Percentiles rank a stretch among this genome's conserved stretches.
phyloP scores from a whole-genome alignment of 768 basidiomycete species.

The Xerocomus potaroensis region DNA sequence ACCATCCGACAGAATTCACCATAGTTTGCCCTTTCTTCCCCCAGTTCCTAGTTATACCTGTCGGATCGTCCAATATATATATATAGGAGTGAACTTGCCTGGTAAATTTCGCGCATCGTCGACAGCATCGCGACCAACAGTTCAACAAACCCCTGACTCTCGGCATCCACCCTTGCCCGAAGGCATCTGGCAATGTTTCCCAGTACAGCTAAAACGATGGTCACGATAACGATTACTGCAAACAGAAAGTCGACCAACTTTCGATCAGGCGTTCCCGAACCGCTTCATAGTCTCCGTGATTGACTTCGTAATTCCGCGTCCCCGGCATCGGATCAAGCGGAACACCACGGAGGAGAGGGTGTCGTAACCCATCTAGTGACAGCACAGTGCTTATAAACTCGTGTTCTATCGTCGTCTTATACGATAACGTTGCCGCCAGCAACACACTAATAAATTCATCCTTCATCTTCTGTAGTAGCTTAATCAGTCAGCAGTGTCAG shows the following conservation, averaged over 20 bases:
- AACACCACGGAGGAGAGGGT: conserved; percentile 45
- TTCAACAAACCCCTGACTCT: conserved; percentile 38
- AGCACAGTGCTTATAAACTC: conserved; percentile 56
- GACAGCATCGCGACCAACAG: conserved; percentile 45
- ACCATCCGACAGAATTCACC: conserved; percentile 33
- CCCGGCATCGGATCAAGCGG: conserved; percentile 22
- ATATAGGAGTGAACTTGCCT: conserved; percentile 34
- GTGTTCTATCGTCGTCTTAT: conserved; percentile 48
- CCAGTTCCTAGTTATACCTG: conserved; percentile 4
- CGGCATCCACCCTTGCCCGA: conserved; percentile 25
- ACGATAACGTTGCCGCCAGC: conserved; percentile 47
- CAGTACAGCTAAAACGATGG: conserved; percentile 39
- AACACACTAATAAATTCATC: conserved; percentile 53
- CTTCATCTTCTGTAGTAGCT: conserved; percentile 36
- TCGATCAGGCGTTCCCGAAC: conserved; percentile 37
- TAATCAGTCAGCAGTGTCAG: neutral
- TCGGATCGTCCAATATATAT: conserved; percentile 3
- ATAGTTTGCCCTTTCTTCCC: conserved; percentile 28
- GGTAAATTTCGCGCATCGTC: conserved; percentile 45
- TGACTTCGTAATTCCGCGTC: conserved; percentile 29
- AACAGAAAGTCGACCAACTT: conserved; percentile 28
- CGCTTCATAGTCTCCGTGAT: conserved; percentile 26
- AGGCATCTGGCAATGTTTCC: conserved; percentile 39
- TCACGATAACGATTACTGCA: conserved; percentile 7
- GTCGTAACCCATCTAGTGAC: conserved; percentile 50